A percentile compares a stretch with the other conserved stretches of the same genome.
Evolutionary conservation across 2,329 filamentous ascomycete species (phyloP).

Genomic region (Acrocalymma vagum): DNA sequence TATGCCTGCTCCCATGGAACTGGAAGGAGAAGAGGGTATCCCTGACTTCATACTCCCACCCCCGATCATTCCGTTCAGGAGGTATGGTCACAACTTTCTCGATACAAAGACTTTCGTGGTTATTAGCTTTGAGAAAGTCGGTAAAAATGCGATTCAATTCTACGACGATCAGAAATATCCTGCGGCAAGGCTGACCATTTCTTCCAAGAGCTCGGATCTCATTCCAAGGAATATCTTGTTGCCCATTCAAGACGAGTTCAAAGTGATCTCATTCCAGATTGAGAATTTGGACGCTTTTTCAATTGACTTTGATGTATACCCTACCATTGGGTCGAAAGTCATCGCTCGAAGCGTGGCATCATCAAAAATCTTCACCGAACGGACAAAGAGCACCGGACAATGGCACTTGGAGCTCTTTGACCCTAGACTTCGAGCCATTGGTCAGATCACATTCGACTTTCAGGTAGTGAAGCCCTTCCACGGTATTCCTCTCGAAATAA

Average conservation of each 20-base stretch:
- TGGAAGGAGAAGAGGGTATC: constrained; percentile 86
- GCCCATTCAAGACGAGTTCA: constrained; percentile 94
- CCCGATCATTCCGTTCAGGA: constrained; percentile 91
- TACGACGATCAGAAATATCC: constrained; percentile 98
- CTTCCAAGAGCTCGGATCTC: constrained; percentile 92
- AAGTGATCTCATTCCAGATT: constrained; percentile 93
- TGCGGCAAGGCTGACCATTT: constrained; percentile 92
- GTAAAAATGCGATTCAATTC: constrained; percentile 83
- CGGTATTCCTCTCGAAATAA: constrained; percentile 92
- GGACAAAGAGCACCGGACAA: constrained; percentile 76
- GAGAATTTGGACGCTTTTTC: constrained; percentile 92
- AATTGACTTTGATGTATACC: constrained; percentile 97
- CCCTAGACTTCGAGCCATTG: constrained; percentile 87
- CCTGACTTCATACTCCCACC: constrained; percentile 91
- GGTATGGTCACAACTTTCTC: constrained; percentile 98
- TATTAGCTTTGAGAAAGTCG: constrained; percentile 82
- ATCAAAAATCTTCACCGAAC: constrained; percentile 82
- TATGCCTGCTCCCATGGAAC: constrained; percentile 54
- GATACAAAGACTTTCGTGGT: constrained; percentile 97
- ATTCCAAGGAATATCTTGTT: constrained; percentile 96
- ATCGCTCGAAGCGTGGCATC: constrained; percentile 95
- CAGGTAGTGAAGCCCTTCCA: constrained; percentile 97
- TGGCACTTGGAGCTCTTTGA: constrained; percentile 93
- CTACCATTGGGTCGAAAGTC: constrained; percentile 95
- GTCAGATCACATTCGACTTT: constrained; percentile 91